Evolutionary conservation across 1,284 basidiomycete genomes (phyloP).

Genomic region (Pyrrhoderma lamaoense): DNA sequence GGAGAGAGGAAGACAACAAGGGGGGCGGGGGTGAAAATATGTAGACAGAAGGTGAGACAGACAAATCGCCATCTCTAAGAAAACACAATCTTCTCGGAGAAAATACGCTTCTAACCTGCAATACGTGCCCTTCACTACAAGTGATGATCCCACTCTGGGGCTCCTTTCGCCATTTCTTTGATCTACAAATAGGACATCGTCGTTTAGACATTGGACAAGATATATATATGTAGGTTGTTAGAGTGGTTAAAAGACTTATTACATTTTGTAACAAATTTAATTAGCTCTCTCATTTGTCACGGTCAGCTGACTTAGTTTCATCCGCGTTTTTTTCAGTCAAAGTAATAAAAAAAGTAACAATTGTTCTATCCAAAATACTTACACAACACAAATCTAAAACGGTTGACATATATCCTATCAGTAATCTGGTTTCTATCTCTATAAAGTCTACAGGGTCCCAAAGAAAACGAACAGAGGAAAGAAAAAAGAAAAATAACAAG

Average conservation of each 20-base stretch:
- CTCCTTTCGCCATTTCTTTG: slow-evolving; percentile 74
- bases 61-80: too few species aligned
- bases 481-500: background rate
- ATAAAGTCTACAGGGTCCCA: background rate
- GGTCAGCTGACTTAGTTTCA: background rate
- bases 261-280: background rate
- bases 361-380: too few species aligned
- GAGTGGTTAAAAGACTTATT: background rate
- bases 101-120: slow-evolving; percentile 48
- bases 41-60: too few species aligned
- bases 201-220: slow-evolving; percentile 34
- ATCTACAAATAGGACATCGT: slow-evolving; percentile 64
- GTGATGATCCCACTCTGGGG: slow-evolving; percentile 61
- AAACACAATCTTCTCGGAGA: too few species aligned
- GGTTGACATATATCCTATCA: background rate
- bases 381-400: background rate
- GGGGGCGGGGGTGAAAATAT: background rate
- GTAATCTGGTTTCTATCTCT: background rate
- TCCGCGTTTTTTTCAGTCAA: too few species aligned
- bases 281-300: background rate
- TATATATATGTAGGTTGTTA: background rate
- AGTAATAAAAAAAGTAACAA: too few species aligned
- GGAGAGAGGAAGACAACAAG: background rate
- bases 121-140: slow-evolving; percentile 73
- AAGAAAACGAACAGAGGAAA: background rate